Percentiles rank a stretch among this genome's conserved stretches.
These are phyloP conservation scores for Oenanthe javanica DNA, from an alignment of 140 eudicot species.

Conservation along the genomic window DNA sequence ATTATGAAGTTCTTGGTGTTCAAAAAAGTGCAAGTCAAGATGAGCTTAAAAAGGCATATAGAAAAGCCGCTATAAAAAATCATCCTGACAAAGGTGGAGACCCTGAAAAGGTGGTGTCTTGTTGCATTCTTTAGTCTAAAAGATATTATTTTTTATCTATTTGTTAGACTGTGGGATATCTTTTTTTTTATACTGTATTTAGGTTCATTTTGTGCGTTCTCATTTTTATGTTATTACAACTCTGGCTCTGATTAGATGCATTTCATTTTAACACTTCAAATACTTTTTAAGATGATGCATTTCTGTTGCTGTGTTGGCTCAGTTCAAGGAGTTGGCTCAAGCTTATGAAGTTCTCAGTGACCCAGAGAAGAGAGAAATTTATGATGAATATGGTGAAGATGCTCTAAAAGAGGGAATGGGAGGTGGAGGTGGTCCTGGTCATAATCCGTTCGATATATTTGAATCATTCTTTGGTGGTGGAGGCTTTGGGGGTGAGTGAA, in stretches of 20 bases:
- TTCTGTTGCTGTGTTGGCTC: constrained; percentile 3
- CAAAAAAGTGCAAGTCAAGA: constrained; percentile 58
- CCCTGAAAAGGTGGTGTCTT: constrained; percentile 64
- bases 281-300: not conserved
- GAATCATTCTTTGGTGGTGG: constrained; percentile 58
- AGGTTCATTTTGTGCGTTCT: not conserved
- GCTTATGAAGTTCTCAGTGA: constrained; percentile 83
- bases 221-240: too few species aligned
- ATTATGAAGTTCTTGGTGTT: constrained; percentile 74
- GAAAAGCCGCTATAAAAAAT: constrained; percentile 71
- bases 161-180: not conserved
- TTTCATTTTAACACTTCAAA: not conserved
- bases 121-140: not conserved
- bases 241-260: not conserved
- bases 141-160: not conserved
- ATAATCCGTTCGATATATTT: constrained; percentile 61
- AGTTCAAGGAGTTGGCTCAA: constrained; percentile 80
- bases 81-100: constrained; percentile 97
- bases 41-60: constrained; percentile 77
- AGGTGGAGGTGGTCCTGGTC: constrained; percentile 36
- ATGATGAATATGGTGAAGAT: constrained; percentile 82
- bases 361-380: constrained; percentile 65
- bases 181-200: not conserved
- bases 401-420: constrained; percentile 83
- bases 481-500: constrained; percentile 47